phyloP scores from a whole-genome alignment of 192 early-diverging fungal genomes.

The Piromyces sp. region DNA sequence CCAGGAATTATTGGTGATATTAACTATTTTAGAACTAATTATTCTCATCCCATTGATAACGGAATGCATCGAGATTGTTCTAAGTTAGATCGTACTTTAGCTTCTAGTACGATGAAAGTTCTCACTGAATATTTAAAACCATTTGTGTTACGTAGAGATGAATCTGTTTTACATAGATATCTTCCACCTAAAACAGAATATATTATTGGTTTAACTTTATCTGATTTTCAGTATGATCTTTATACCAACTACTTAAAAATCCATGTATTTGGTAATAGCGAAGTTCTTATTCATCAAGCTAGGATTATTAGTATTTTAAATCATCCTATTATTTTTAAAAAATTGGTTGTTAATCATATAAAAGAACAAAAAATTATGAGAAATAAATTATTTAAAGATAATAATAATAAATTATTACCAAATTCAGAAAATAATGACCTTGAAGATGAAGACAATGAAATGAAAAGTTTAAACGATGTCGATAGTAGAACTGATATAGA shows the following conservation, averaged over 20 bases:
- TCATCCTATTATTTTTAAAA: not conserved
- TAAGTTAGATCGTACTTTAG: not conserved
- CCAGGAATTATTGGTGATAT: slow-evolving; percentile 39
- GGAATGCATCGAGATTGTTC: slow-evolving; percentile 32
- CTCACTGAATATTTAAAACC: not conserved
- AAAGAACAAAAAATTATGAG: not conserved
- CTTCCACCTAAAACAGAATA: not conserved
- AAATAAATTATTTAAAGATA: not conserved
- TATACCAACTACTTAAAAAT: not conserved
- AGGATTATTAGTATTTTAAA: not conserved
- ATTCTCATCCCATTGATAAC: slow-evolving; percentile 36
- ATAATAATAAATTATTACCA: not conserved
- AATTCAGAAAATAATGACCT: too few relatives aligned
- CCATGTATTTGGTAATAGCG: not conserved
- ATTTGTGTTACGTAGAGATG: not conserved
- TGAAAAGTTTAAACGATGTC: too few relatives aligned
- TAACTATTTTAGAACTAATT: slow-evolving; percentile 31
- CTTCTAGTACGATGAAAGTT: not conserved
- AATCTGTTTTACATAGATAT: not conserved
- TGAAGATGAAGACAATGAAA: too few relatives aligned
- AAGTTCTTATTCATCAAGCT: not conserved
- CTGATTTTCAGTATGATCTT: not conserved
- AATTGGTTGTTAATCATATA: not conserved
- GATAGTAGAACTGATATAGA: too few relatives aligned
- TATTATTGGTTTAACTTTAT: not conserved